Percentiles rank a stretch among this genome's conserved stretches.
Evolutionary conservation across 2,329 filamentous ascomycete species (phyloP).

Genomic region (Colletotrichum musicola): DNA sequence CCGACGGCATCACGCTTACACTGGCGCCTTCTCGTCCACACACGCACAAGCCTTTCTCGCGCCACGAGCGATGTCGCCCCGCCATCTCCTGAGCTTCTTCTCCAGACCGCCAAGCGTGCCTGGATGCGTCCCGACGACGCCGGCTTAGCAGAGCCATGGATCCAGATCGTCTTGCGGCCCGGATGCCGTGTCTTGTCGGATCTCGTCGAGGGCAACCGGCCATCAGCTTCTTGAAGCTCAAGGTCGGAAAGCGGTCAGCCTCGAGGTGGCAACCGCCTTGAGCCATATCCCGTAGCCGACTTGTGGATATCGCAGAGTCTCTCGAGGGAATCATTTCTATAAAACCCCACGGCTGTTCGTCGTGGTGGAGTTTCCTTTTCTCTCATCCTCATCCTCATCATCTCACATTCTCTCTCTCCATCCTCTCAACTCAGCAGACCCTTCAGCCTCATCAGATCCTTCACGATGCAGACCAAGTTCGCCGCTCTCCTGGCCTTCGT

Average conservation of each 20-base stretch:
- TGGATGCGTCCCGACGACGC: not conserved
- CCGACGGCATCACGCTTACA: not conserved
- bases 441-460: slow-evolving; percentile 27
- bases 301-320: not conserved
- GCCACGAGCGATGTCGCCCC: not conserved
- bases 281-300: not conserved
- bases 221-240: not conserved
- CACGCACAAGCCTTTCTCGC: not conserved
- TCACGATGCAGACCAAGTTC: slow-evolving; percentile 47
- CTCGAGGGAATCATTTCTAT: slow-evolving; percentile 11
- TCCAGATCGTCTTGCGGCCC: slow-evolving; percentile 30
- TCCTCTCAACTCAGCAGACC: slow-evolving; percentile 10
- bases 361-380: not conserved
- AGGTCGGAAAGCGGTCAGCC: slow-evolving; percentile 1
- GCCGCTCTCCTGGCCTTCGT: slow-evolving; percentile 55
- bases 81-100: not conserved
- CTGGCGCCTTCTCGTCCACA: not conserved
- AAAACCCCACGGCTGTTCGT: slow-evolving; percentile 6
- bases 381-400: slow-evolving; percentile 21
- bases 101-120: not conserved
- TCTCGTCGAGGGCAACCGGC: slow-evolving; percentile 3
- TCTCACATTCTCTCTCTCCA: slow-evolving; percentile 3
- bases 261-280: not conserved
- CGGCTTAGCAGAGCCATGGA: not conserved
- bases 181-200: slow-evolving; percentile 30